Evolutionary conservation across 306 rosid species (phyloP), one percentile per base, ranked within the genome.

Genomic region (Casuarina equisetifolia): DNA sequence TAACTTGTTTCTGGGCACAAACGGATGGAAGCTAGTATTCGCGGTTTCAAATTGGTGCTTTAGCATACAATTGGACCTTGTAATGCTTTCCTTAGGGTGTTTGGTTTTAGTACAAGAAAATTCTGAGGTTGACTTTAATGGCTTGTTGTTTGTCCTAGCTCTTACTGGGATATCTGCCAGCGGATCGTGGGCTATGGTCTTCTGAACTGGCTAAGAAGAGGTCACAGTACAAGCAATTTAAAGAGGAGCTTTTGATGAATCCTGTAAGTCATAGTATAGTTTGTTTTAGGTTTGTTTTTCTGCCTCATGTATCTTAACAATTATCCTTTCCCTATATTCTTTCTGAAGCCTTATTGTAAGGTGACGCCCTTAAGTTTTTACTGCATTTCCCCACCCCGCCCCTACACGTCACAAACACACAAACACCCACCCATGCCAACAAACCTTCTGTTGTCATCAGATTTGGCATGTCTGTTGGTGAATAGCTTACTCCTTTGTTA

Each of bases 171-270:
- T 96, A 92, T 90, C 88, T 96, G 80, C 98, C 92, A 0, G 89
- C 83, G 15, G 97, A 96, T 85, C 93, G 92, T 40, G 88, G 87
- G 50, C 92, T 92, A 78, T 96, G 98, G 99, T 57, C 90, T 2
- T 75, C 97, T 61, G 99, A 96, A 85, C 78, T 96, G 74, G 91
- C 91, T 6, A 96, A 96, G 83, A 92, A 93, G 88, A 85, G 99
- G 91, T 87, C 91, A 8, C 98, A 96, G 79, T 96, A 91, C 83
- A 92, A 91, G 71, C 96, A 92, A 78, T 96, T 96, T 79, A 96
- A 91, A 76, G 97, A 91, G 15, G 99, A 96, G 19, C 90, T 92
- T 79, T 84, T 96, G 83, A 89, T 91, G 99, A 96, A 96, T 88
- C 99, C 99, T 79, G 99, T 96, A 91, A 85, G 99, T 87, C 83